Conservation (phyloP, 176 grass and related monocot species). For the Musa beccarii region DNA sequence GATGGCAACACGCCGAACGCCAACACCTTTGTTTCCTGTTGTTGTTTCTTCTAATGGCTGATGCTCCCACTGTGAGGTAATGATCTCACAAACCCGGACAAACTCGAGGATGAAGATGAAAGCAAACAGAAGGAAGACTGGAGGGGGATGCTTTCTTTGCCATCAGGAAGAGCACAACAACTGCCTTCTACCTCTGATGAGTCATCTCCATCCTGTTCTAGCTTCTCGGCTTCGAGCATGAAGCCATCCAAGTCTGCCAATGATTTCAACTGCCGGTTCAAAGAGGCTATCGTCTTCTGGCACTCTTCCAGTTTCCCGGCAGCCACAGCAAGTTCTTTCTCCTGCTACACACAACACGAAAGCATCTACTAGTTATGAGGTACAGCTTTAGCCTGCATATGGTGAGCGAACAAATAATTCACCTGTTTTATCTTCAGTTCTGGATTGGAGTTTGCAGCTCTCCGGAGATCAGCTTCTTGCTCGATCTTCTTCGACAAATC, state of each 20-base stretch:
- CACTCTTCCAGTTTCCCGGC: slow-evolving; percentile 81
- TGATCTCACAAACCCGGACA: slow-evolving; percentile 19
- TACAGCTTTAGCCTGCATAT: not conserved
- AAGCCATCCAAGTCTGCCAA: slow-evolving; percentile 49
- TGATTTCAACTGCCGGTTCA: slow-evolving; percentile 72
- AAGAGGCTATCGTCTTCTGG: slow-evolving; percentile 88
- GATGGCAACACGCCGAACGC: too few relatives aligned
- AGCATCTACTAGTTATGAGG: not conserved
- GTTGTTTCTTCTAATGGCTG: not conserved
- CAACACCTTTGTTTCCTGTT: too few relatives aligned
- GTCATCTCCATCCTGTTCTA: slow-evolving; percentile 9
- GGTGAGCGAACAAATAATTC: slow-evolving; percentile 6
- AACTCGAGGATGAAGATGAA: slow-evolving; percentile 6
- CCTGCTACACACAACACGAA: slow-evolving; percentile 29
- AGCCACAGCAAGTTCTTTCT: slow-evolving; percentile 55
- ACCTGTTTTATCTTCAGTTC: slow-evolving; percentile 84
- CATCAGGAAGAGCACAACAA: slow-evolving; percentile 19
- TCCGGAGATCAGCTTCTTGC: slow-evolving; percentile 49
- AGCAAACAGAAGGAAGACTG: slow-evolving; percentile 9
- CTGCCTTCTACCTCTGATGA: not conserved
- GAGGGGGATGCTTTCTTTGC: slow-evolving; percentile 18
- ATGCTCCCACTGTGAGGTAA: slow-evolving; percentile 1
- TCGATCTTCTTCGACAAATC: slow-evolving; percentile 52
- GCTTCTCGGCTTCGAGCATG: slow-evolving; percentile 20
- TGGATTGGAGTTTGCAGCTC: slow-evolving; percentile 44